These are phyloP conservation scores for Penicillium dipodomyicola DNA, from an alignment of 495 filamentous ascomycete genomes.

Conservation along the genomic window DNA sequence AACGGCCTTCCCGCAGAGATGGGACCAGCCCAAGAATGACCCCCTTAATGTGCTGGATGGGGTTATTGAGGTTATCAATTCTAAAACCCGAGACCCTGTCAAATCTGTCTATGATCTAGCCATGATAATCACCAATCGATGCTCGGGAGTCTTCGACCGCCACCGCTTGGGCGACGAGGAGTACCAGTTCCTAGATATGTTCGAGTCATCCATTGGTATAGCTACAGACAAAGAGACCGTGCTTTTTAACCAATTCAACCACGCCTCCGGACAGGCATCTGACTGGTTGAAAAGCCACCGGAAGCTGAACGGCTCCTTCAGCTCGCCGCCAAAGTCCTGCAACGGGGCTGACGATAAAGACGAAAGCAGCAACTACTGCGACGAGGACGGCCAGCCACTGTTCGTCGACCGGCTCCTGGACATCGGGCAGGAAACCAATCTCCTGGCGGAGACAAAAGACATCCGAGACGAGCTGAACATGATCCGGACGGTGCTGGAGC, in stretches of 20 bases:
- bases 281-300: constrained; percentile 61
- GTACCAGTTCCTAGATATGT: constrained; percentile 72
- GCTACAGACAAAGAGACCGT: constrained; percentile 62
- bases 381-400: constrained; percentile 39
- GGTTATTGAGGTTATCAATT: constrained; percentile 67
- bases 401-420: constrained; percentile 67
- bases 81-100: constrained; percentile 63
- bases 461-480: constrained; percentile 74
- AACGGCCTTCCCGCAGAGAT: constrained; percentile 66
- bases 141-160: constrained; percentile 63
- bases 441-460: constrained; percentile 67
- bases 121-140: constrained; percentile 62
- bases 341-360: constrained; percentile 11
- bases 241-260: constrained; percentile 63
- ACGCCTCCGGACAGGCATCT: constrained; percentile 58
- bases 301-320: constrained; percentile 45
- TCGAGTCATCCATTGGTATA: constrained; percentile 63
- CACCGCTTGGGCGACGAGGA: constrained; percentile 61
- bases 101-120: constrained; percentile 63
- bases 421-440: constrained; percentile 64
- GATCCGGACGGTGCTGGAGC: constrained; percentile 59
- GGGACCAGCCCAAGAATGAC: constrained; percentile 69
- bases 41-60: constrained; percentile 62
- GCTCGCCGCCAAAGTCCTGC: constrained; percentile 13
- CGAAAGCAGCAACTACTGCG: constrained; percentile 21